Conservation (phyloP, 2,329 filamentous ascomycete species). For the Botryosphaeria agaves region DNA sequence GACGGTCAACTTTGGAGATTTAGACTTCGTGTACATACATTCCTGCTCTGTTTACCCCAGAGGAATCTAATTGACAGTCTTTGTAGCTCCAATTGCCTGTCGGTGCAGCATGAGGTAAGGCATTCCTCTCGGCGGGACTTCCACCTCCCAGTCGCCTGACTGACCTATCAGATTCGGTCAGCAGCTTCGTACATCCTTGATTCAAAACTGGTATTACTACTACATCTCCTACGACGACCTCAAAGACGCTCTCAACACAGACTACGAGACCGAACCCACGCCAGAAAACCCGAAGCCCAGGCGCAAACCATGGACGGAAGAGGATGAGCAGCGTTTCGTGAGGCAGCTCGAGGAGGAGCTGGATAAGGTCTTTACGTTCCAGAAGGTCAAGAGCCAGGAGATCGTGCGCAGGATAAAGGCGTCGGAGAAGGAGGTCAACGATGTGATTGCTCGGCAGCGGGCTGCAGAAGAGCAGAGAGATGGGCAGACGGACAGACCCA, state of each 20-base stretch:
- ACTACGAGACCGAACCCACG: conserved; percentile 37
- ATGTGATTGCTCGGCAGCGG: conserved; percentile 52
- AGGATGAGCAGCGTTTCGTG: conserved; percentile 82
- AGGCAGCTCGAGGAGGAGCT: conserved; percentile 75
- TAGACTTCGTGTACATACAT: too few relatives aligned
- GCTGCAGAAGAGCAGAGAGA: conserved; percentile 24
- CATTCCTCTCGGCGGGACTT: too few relatives aligned
- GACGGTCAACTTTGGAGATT: too few relatives aligned
- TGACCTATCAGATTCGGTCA: conserved; percentile 63
- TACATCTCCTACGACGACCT: conserved; percentile 96
- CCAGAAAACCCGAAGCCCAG: conserved; percentile 19
- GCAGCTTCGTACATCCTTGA: conserved; percentile 86
- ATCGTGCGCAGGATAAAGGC: conserved; percentile 79
- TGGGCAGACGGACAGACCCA: conserved; percentile 31
- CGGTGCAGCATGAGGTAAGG: too few relatives aligned
- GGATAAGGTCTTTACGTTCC: conserved; percentile 95
- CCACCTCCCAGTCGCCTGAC: too few relatives aligned
- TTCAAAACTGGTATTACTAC: conserved; percentile 95
- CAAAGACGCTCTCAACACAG: conserved; percentile 68
- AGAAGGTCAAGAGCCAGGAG: conserved; percentile 92
- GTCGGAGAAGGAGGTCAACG: conserved; percentile 76
- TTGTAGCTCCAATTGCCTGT: too few relatives aligned
- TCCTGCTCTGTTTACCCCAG: too few relatives aligned
- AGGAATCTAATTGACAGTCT: too few relatives aligned
- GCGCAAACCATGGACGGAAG: conserved; percentile 64